Evolutionary conservation across 2,329 filamentous ascomycete species (phyloP), one percentile per base, ranked within the genome.

Genomic region (Clonostachys solani): DNA sequence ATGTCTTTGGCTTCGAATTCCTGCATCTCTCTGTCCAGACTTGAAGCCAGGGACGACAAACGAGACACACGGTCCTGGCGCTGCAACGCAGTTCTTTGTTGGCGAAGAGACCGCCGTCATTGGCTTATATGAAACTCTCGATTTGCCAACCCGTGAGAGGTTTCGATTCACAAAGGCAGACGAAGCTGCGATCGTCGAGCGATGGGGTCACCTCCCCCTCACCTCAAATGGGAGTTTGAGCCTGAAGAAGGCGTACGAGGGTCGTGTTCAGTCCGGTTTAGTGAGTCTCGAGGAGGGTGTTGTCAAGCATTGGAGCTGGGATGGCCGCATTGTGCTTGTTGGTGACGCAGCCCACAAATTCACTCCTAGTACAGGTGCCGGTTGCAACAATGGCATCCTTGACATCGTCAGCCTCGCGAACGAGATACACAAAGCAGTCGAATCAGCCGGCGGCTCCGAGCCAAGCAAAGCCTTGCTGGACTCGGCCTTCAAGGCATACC

Each of bases 1-100:
- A 19, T 60, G 52, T 8, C 51, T 69, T 40, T 69, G 66, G 64
- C 36, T 63, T 16, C 60, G 60, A 5, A 54, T 65, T 29, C 62
- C 63, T 0, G 54, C 49, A 17, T 42, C 40, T 12, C 13, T 42
- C 13, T 17, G 17, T 12, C 23, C 9, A 29, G 23, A 10, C 40
- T 23, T 42, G 17, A 12, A 13, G 12, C 17, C 16, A 17, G 40
- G 40, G n/a, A 42, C 12, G 6, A 42, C 40, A 13, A 12, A 12
- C 40, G 43, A 45, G 43, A 37, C 29, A 9, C 43, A 45, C 16
- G 43, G 43, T 13, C 17, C 23, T 15, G 33, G 33, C 15, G 35
- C 33, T 35, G 37, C 43, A 10, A 33, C 17, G 3, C 57, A 58
- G 49, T 53, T 57, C 33, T 53, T 62, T 35, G 51, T 52, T 13